These are phyloP conservation scores for Pseudogymnoascus sp. DNA, from an alignment of 2,329 filamentous ascomycete species.

Conservation along the genomic window DNA sequence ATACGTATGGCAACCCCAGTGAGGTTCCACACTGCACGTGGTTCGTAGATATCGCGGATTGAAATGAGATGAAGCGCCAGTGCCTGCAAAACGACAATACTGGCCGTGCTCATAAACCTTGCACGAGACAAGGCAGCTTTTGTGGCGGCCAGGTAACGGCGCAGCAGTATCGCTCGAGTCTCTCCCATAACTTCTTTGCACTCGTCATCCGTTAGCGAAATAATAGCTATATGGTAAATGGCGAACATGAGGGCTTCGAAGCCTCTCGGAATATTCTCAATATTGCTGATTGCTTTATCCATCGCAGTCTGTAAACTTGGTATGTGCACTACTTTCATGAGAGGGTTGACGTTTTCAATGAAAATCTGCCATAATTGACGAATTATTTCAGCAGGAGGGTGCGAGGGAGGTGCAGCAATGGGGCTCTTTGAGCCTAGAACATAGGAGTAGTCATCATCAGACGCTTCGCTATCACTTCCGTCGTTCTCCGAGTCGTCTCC, in stretches of 20 bases:
- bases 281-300: slow-evolving; percentile 49
- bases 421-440: slow-evolving; percentile 24
- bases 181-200: slow-evolving; percentile 30
- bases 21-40: slow-evolving; percentile 55
- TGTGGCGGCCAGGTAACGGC: slow-evolving; percentile 34
- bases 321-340: slow-evolving; percentile 62
- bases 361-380: slow-evolving; percentile 63
- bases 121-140: slow-evolving; percentile 46
- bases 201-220: slow-evolving; percentile 51
- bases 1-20: slow-evolving; percentile 57
- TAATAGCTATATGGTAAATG: slow-evolving; percentile 55
- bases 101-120: slow-evolving; percentile 53
- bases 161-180: slow-evolving; percentile 16
- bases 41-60: slow-evolving; percentile 40
- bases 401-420: slow-evolving; percentile 19
- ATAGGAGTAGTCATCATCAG: slow-evolving; percentile 26
- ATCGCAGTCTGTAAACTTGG: slow-evolving; percentile 58
- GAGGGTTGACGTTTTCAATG: slow-evolving; percentile 60
- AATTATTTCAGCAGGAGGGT: slow-evolving; percentile 42
- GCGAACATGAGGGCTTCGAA: slow-evolving; percentile 64
- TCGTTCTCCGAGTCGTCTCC: slow-evolving; percentile 21
- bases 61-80: slow-evolving; percentile 47
- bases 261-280: slow-evolving; percentile 33
- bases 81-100: slow-evolving; percentile 54
- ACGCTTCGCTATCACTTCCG: slow-evolving; percentile 21